Base-by-base conservation (phyloP, 768 basidiomycete species). In the Tricholoma furcatifolium region DNA sequence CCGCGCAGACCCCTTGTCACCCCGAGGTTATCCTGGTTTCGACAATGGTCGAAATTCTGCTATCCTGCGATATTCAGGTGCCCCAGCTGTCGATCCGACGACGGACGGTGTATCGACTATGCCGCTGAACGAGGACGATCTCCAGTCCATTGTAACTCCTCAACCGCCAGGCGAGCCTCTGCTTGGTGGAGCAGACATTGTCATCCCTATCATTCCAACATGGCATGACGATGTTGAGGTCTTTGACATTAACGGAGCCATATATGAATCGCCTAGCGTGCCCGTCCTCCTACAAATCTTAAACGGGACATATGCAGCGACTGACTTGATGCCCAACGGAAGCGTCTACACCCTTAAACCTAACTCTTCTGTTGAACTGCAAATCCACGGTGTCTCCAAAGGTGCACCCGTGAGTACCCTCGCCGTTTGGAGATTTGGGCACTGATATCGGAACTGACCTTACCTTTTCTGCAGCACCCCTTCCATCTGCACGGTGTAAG, bases 1-100 rank as follows among this genome's bases (percentile, higher is more conserved):
- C 46, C 71, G 73, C 44, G 65, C 72, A 34, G 21, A 50, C 34
- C 41, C 49, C 2, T 12, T 50, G 14, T 27, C 30, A 17, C 38
- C 49, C 6, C 49, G 49, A 14, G 49, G 38, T 32, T 32, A 12
- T 20, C 39, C 49, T 10, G 49, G 49, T 9, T 50, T 50, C 15
- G 49, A 50, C 21, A 23, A 50, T n/a, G 49, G 49, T 2, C 49
- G 49, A 2, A 50, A 50, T 32, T 43, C 41, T 14, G 49, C 17
- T 35, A 50, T 50, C 31, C 30, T 50, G 8, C 49, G 49, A 9
- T 50, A 50, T 5, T 18, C 4, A 3, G 49, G 49, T 2, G 49
- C 49, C 4, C 30, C 27, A 4, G 49, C 42, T n/a, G n/a, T 3
- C 0, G 49, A 50, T 2, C 49, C 49, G 23, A 30, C 17, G 6